phyloP scores from a whole-genome alignment of 192 early-diverging fungal species.

The Coemansia asiatica region DNA sequence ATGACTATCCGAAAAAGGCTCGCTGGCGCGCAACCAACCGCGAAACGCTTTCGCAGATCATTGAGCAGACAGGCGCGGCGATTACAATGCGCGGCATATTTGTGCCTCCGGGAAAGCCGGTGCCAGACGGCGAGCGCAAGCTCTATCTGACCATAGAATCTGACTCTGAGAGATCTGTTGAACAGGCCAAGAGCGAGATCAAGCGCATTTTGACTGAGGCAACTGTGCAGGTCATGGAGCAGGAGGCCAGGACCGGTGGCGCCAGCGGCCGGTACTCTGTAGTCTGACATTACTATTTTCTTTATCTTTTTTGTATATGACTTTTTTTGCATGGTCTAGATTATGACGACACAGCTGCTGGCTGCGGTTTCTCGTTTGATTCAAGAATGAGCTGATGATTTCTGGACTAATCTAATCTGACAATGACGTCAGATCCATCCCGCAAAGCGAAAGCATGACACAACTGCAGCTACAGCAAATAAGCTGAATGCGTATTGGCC shows the following conservation, averaged over 20 bases:
- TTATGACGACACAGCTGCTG: too few relatives aligned
- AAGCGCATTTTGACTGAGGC: constrained; percentile 88
- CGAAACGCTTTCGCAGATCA: constrained; percentile 91
- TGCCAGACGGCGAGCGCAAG: constrained; percentile 78
- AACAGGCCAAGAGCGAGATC: constrained; percentile 92
- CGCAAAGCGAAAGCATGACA: too few relatives aligned
- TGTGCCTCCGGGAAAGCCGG: constrained; percentile 83
- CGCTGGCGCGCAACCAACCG: constrained; percentile 95
- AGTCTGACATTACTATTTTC: constrained; percentile 9
- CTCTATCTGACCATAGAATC: constrained; percentile 95
- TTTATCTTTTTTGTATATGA: too few relatives aligned
- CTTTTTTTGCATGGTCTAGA: too few relatives aligned
- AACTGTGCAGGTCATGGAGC: constrained; percentile 71
- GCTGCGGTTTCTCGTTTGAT: too few relatives aligned
- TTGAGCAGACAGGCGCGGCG: constrained; percentile 88
- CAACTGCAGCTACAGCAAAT: too few relatives aligned
- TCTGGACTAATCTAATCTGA: too few relatives aligned
- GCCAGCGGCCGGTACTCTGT: constrained; percentile 51
- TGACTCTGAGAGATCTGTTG: constrained; percentile 83
- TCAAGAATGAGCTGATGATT: too few relatives aligned
- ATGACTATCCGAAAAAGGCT: constrained; percentile 96
- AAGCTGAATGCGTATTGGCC: too few relatives aligned
- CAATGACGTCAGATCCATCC: too few relatives aligned
- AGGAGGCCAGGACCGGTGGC: constrained; percentile 59
- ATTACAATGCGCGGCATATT: constrained; percentile 93